Conservation (phyloP, 495 filamentous ascomycete species). For the Penicillium argentinense region DNA sequence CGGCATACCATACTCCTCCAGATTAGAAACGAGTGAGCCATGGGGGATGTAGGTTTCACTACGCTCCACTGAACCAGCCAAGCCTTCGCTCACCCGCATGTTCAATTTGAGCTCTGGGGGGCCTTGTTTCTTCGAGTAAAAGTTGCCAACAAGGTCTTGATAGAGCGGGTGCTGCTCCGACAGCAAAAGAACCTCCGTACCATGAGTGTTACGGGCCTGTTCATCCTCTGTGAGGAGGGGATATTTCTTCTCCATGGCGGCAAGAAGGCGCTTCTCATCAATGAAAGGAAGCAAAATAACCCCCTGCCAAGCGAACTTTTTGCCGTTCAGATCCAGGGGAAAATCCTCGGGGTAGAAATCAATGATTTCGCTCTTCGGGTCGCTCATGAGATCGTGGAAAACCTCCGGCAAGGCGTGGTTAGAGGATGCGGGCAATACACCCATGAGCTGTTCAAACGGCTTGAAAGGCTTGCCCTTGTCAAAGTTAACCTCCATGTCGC, state of each 20-base stretch:
- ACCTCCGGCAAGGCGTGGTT: constrained; percentile 85
- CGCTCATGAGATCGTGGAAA: constrained; percentile 86
- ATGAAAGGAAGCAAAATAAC: constrained; percentile 94
- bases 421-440: constrained; percentile 88
- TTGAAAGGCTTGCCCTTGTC: constrained; percentile 83
- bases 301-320: constrained; percentile 98
- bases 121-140: constrained; percentile 87
- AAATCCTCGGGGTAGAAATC: constrained; percentile 98
- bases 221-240: constrained; percentile 79
- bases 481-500: constrained; percentile 75
- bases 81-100: constrained; percentile 67
- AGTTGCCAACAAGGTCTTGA: constrained; percentile 72
- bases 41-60: constrained; percentile 78
- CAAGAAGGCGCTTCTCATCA: constrained; percentile 81
- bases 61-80: constrained; percentile 79
- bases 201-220: constrained; percentile 71
- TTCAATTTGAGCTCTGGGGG: constrained; percentile 66
- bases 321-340: constrained; percentile 89
- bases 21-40: constrained; percentile 61
- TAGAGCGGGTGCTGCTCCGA: constrained; percentile 81
- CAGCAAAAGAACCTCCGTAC: constrained; percentile 78
- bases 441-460: constrained; percentile 98
- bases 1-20: constrained; percentile 66
- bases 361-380: constrained; percentile 83
- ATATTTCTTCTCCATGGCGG: constrained; percentile 81